Conservation (phyloP, 495 filamentous ascomycete species). For the Tirmania nivea region DNA sequence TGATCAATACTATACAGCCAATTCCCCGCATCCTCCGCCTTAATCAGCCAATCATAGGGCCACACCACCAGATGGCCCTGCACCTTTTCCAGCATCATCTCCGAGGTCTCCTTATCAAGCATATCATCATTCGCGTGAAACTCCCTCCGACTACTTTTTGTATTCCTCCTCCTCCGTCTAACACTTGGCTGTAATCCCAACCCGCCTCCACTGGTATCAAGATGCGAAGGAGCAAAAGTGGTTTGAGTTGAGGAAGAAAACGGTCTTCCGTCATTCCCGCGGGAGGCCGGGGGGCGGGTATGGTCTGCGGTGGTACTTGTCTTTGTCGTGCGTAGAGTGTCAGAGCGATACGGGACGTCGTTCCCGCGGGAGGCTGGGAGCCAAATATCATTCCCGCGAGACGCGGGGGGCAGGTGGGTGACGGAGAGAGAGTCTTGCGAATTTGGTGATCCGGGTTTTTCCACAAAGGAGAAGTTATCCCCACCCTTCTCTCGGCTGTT, state of each 20-base stretch:
- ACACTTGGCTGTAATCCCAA: conserved; percentile 19
- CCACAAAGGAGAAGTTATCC: conserved; percentile 8
- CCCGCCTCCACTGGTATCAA: conserved; percentile 29
- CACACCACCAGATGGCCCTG: conserved; percentile 81
- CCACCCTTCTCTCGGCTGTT: conserved; percentile 11
- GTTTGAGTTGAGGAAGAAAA: neutral
- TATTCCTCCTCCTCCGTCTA: conserved; percentile 50
- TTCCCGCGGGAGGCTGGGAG: conserved; percentile 5
- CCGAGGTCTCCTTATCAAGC: conserved; percentile 47
- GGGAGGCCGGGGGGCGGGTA: conserved; percentile 6
- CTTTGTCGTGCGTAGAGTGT: neutral
- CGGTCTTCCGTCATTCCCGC: conserved; percentile 1
- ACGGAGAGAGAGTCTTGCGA: neutral
- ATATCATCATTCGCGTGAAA: conserved; percentile 53
- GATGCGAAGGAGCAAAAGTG: conserved; percentile 20
- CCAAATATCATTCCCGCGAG: conserved; percentile 4
- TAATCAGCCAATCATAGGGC: conserved; percentile 83
- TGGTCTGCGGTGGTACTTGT: neutral
- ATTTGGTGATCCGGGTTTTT: conserved; percentile 6
- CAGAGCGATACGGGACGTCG: neutral
- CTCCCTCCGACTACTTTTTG: conserved; percentile 48
- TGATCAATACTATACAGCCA: conserved; percentile 95
- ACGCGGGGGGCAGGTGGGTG: conserved; percentile 1
- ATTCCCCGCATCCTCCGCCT: conserved; percentile 78
- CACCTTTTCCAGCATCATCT: conserved; percentile 56